Conservation (phyloP, 1,139 yeast species). For the Pichia sp. region DNA sequence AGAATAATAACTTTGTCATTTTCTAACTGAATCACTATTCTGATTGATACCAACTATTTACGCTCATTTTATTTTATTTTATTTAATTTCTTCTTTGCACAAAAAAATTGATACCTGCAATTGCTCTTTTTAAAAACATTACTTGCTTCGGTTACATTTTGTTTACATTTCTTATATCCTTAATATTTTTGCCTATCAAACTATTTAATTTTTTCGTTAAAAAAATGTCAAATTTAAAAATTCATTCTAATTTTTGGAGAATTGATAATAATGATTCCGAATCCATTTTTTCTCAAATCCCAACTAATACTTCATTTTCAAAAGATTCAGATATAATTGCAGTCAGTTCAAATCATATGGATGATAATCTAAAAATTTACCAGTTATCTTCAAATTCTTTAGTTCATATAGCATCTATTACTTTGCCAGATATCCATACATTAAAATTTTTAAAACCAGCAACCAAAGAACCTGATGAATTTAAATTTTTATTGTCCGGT, state of each 20-base stretch:
- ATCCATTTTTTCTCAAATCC: slow-evolving; percentile 14
- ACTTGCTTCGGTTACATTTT: too few species aligned
- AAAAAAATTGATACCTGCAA: too few species aligned
- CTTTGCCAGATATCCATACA: slow-evolving; percentile 61
- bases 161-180: too few species aligned
- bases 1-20: too few species aligned
- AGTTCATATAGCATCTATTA: slow-evolving; percentile 69
- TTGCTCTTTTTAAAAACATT: too few species aligned
- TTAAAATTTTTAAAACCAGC: slow-evolving; percentile 26
- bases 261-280: slow-evolving; percentile 29
- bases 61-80: too few species aligned
- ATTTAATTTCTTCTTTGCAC: too few species aligned
- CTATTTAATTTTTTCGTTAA: too few species aligned
- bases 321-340: slow-evolving; percentile 47
- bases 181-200: too few species aligned
- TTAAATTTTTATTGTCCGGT: slow-evolving; percentile 51
- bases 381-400: slow-evolving; percentile 36
- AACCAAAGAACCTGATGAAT: slow-evolving; percentile 16
- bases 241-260: slow-evolving; percentile 65
- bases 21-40: too few species aligned
- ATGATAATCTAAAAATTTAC: slow-evolving; percentile 57
- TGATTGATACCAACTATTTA: too few species aligned
- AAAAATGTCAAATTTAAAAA: slow-evolving; percentile 25
- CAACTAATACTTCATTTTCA: slow-evolving; percentile 48
- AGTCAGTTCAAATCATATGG: slow-evolving; percentile 50